These are phyloP conservation scores for Pseudogymnoascus sp. DNA, from an alignment of 2,329 filamentous ascomycete genomes.

Conservation along the genomic window DNA sequence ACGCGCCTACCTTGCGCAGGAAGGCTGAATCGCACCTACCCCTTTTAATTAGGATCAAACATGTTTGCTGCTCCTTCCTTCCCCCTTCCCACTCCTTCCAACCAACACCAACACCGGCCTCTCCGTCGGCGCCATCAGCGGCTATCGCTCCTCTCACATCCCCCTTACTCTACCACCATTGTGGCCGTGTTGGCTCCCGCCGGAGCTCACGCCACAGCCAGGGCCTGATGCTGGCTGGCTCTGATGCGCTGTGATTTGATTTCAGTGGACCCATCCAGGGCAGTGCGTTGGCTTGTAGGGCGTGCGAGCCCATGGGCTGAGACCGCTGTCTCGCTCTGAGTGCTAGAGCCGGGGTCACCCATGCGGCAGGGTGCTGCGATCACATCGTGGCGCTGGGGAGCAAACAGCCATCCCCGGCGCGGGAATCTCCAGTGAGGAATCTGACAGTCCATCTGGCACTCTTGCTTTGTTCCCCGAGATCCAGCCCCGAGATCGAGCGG, in stretches of 20 bases:
- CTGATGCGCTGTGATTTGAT: not conserved
- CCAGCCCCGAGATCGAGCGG: not conserved
- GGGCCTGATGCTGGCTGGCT: not conserved
- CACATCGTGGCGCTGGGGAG: not conserved
- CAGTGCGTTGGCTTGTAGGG: not conserved
- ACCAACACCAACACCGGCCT: not conserved
- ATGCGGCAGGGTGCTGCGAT: not conserved
- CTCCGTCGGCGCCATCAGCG: not conserved
- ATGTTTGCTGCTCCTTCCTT: not conserved
- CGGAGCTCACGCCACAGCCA: not conserved
- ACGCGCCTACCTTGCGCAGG: not conserved
- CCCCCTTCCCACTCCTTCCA: not conserved
- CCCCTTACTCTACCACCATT: no score
- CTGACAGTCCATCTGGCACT: no score
- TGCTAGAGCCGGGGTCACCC: not conserved
- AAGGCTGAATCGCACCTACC: not conserved
- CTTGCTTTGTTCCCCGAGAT: not conserved
- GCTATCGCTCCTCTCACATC: not conserved
- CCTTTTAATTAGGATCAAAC: not conserved
- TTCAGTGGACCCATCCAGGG: not conserved
- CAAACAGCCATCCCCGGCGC: not conserved
- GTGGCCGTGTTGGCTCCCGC: not conserved
- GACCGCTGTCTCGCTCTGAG: not conserved
- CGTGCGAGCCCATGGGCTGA: not conserved
- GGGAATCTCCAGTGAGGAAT: not conserved